Percentiles rank a stretch among this genome's conserved stretches.
Conservation (phyloP, 495 filamentous ascomycete genomes). For the Talaromyces nanjingensis region DNA sequence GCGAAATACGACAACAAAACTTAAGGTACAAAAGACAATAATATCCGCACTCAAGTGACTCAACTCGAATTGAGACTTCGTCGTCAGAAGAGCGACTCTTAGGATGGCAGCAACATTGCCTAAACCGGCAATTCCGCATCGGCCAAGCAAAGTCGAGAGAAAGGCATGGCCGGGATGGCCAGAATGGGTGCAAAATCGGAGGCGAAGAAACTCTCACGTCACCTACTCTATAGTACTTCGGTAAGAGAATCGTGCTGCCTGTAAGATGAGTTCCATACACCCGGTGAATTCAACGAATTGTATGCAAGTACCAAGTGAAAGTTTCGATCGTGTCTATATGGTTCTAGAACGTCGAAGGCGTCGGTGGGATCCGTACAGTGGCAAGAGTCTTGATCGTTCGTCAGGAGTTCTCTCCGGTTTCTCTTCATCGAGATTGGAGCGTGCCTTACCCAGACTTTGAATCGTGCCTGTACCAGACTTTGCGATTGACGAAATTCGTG, state of each 20-base stretch:
- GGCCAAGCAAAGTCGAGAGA: neutral
- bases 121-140: neutral
- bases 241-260: neutral
- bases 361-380: neutral
- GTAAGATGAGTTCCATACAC: neutral
- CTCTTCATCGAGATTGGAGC: neutral
- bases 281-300: neutral
- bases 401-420: neutral
- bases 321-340: neutral
- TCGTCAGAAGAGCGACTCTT: neutral
- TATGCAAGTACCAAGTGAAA: neutral
- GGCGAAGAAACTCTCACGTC: neutral
- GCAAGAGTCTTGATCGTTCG: neutral
- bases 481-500: neutral
- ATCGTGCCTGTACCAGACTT: neutral
- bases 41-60: no score
- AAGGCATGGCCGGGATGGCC: neutral
- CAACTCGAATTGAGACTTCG: no score
- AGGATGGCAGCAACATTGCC: neutral
- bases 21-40: no score
- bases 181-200: neutral
- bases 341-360: neutral
- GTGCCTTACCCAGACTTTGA: neutral
- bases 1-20: no score
- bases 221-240: neutral